Evolutionary conservation across 2,329 filamentous ascomycete genomes (phyloP).

Genomic region (Chrysosporium queenslandicum): DNA sequence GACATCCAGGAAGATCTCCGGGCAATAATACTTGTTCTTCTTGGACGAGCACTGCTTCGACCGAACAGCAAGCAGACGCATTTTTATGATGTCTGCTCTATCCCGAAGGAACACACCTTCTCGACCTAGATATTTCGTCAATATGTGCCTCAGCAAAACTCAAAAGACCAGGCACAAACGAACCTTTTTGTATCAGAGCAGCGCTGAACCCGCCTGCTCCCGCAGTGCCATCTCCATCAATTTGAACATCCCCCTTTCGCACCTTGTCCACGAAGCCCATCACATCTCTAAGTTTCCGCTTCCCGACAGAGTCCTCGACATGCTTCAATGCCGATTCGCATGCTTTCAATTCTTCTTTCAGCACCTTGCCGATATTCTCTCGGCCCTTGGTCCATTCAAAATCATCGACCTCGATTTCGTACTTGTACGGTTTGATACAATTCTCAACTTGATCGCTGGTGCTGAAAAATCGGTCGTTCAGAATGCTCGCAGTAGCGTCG

Average conservation of each 20-base stretch:
- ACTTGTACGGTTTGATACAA: conserved; percentile 98
- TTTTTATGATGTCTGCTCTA: conserved; percentile 77
- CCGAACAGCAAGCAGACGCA: conserved; percentile 78
- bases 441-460: conserved; percentile 98
- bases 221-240: conserved; percentile 72
- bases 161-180: conserved; percentile 19
- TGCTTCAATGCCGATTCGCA: conserved; percentile 68
- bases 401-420: conserved; percentile 89
- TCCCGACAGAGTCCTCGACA: conserved; percentile 68
- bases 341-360: conserved; percentile 80
- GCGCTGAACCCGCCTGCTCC: conserved; percentile 92
- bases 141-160: not conserved
- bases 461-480: conserved; percentile 91
- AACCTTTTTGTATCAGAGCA: conserved; percentile 72
- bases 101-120: conserved; percentile 92
- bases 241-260: conserved; percentile 68
- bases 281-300: conserved; percentile 78
- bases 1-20: conserved; percentile 94
- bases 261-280: conserved; percentile 85
- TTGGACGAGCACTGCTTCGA: conserved; percentile 76
- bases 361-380: conserved; percentile 65
- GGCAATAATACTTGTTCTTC: conserved; percentile 92
- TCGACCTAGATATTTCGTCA: conserved; percentile 51
- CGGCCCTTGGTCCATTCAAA: conserved; percentile 77
- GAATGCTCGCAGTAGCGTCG: conserved; percentile 76